Evolutionary conservation across 345 rosid genomes (phyloP), one percentile per base, ranked within the genome.

Genomic region (Kernera saxatilis): DNA sequence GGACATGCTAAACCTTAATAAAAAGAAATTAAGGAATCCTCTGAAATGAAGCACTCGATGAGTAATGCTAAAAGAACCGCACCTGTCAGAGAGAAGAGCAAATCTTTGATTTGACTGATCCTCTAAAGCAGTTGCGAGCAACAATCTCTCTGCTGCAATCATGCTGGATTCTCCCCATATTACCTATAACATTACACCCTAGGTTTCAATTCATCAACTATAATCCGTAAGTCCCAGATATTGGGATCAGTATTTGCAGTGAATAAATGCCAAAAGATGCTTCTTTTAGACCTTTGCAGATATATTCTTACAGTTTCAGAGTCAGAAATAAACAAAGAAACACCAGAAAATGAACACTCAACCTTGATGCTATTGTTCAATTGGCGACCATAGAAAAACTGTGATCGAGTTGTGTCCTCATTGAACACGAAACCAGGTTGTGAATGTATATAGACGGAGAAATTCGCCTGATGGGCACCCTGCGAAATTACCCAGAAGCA

Each of bases 71-170:
- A 54, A 56, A 46, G 59, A 37, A 63, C 14, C 70, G 6, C 21
- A 94, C 98, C 99, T 94, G 78, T 94, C 99, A 55, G 97, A 94
- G 51, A 94, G 89, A 30, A 94, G 93, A 52, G 85, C 80, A 71
- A 94, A 91, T 86, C 93, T 89, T 71, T 86, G 95, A 78, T 89
- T 94, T 2, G 88, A 84, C 0, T 79, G 85, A 79, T 94, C 96
- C 67, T 83, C 83, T 32, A 94, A 78, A 66, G 96, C 99, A 60
- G 87, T 70, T 3, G 82, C 84, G 72, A 91, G 69, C 66, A 91
- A 82, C 77, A 94, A 77, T 78, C 89, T 85, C 73, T 91, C 96
- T 1, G 99, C 99, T 41, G 80, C 84, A 21, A 94, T 85, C 96
- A 94, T 94, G 73, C 92, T 91, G 0, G 96, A 81, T 67, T 89